A percentile compares a stretch with the other conserved stretches of the same genome.
Conservation (phyloP, 2,329 filamentous ascomycete species). For the Lachnellula arida region DNA sequence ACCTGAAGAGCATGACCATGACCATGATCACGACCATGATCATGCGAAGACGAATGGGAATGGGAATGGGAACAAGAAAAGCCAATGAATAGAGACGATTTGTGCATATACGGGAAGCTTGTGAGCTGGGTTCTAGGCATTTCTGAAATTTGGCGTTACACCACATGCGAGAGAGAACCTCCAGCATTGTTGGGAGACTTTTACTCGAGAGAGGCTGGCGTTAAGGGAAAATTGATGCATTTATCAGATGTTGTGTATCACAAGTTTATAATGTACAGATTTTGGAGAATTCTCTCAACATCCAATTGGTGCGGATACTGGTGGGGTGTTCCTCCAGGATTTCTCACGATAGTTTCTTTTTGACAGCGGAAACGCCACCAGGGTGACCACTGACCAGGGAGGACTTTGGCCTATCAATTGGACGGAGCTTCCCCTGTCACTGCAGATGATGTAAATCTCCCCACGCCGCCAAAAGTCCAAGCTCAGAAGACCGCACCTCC, state of each 20-base stretch:
- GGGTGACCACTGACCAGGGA: not conserved
- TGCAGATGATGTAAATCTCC: not conserved
- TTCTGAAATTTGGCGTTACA: constrained; percentile 12
- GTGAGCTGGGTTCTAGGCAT: not conserved
- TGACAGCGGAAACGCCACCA: not conserved
- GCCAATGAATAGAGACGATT: constrained; percentile 19
- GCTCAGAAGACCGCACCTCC: not conserved
- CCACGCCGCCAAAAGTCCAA: constrained; percentile 3
- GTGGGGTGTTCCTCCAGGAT: not conserved
- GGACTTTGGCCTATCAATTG: constrained; percentile 5
- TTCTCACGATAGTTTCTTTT: not conserved
- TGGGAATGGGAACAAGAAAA: constrained; percentile 26
- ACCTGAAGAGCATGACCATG: constrained; percentile 49
- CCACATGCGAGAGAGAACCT: not conserved
- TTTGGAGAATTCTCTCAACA: not conserved
- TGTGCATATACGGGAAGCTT: constrained; percentile 15
- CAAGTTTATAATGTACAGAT: constrained; percentile 10
- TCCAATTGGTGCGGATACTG: constrained; percentile 7
- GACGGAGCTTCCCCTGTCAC: not conserved
- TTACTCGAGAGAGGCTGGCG: constrained; percentile 10
- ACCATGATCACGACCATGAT: constrained; percentile 36
- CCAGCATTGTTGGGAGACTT: not conserved
- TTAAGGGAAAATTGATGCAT: constrained; percentile 11
- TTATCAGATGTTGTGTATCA: constrained; percentile 16
- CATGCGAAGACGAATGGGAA: constrained; percentile 34